Percentiles rank a stretch among this genome's conserved stretches.
Evolutionary conservation across 306 rosid species (phyloP).

Genomic region (Trichosanthes truncata): DNA sequence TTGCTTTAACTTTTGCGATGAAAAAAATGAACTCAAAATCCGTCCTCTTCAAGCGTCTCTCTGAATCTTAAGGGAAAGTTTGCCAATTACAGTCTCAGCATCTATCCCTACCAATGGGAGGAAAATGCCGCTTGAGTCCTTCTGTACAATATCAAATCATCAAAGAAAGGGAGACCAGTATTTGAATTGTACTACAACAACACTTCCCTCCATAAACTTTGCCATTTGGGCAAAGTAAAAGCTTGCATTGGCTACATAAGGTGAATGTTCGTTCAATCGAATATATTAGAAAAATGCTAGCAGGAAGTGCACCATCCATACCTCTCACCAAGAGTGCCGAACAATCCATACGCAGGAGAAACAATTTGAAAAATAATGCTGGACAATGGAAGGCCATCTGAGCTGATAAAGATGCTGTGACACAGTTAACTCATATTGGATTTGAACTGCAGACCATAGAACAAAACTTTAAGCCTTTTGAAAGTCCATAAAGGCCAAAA

Average conservation of each 20-base stretch:
- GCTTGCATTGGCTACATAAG: neutral
- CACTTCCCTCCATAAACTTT: neutral
- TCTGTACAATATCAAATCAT: neutral
- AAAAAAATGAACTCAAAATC: neutral
- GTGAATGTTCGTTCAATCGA: neutral
- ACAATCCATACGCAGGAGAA: neutral
- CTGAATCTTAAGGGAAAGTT: neutral
- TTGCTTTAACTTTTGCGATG: neutral
- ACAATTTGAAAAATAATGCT: neutral
- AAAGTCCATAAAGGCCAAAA: neutral
- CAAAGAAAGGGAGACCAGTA: constrained; percentile 1
- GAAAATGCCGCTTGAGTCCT: neutral
- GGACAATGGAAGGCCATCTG: neutral
- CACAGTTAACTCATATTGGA: neutral
- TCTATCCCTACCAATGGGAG: neutral
- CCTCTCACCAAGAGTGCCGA: neutral
- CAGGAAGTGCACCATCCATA: neutral
- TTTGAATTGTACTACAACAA: neutral
- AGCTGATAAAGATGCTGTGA: neutral
- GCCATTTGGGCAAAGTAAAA: neutral
- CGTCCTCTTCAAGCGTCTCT: neutral
- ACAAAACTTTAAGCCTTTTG: neutral
- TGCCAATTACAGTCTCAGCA: constrained; percentile 5
- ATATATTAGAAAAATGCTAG: neutral
- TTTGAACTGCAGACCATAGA: neutral